A percentile compares a stretch with the other conserved stretches of the same genome.
phyloP scores from a whole-genome alignment of 2,329 filamentous ascomycete species.

The Cytospora leucostoma region DNA sequence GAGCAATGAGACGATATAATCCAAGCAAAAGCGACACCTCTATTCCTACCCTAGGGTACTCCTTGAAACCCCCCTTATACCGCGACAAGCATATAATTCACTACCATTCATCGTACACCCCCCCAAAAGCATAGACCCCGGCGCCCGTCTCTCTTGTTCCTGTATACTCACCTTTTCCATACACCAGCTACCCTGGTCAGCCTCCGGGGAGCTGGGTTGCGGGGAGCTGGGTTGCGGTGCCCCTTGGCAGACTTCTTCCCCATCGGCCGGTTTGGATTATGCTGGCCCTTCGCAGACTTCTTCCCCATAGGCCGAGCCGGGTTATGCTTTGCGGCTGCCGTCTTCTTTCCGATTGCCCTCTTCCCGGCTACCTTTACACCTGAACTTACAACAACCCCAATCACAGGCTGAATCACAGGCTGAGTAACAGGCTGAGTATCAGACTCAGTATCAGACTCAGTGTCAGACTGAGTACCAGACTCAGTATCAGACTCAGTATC shows the following conservation, averaged over 20 bases:
- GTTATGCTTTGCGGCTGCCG: neutral
- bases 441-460: no score
- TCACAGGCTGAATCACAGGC: no score
- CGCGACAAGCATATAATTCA: neutral
- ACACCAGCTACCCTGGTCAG: neutral
- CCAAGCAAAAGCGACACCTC: no score
- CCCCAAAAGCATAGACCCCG: neutral
- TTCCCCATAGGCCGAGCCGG: neutral
- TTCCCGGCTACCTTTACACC: neutral
- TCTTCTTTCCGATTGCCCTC: neutral
- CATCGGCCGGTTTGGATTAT: neutral
- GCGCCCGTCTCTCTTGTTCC: neutral
- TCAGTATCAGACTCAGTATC: no score
- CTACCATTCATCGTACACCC: neutral
- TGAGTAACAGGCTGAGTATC: no score
- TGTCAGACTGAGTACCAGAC: no score
- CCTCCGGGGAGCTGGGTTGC: neutral
- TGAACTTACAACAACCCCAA: no score
- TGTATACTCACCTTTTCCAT: neutral
- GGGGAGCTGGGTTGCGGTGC: neutral
- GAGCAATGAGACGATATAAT: no score
- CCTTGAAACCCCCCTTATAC: no score
- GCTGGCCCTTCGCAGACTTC: neutral
- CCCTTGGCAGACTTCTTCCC: neutral
- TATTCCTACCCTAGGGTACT: no score